Base-by-base conservation (phyloP, 2,329 filamentous ascomycete species). In the Phialocephala sp. region DNA sequence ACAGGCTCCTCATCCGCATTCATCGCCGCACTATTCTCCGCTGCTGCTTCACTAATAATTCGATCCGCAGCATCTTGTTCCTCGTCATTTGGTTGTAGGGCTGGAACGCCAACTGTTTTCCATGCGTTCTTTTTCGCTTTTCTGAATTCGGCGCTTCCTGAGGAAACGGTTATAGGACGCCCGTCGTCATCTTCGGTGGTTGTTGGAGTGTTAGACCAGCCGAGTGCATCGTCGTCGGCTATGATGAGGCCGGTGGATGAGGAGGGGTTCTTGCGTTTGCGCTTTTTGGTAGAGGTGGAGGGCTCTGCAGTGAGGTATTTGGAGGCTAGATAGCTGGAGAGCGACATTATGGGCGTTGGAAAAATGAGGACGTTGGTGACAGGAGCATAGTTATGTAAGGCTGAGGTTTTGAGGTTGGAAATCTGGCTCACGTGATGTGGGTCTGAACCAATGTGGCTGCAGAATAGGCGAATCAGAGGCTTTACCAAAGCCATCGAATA, bases 271-370 rank as follows among this genome's bases (percentile, higher is more conserved):
- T 89, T 89, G 73, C 85, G 84, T 79, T 90, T 90, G 67, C 86
- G 83, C 76, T 89, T 90, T 75, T 89, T 89, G 58, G 86, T 87
- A 6, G 82, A 78, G 67, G 85, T 81, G 27, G 76, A 73, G 11
- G 76, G 78, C 71, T 90, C 87, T 47, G 89, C 88, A 1, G 85
- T 91, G 59, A 99, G 89, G 77, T 99, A 99, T 78, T 93, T 95
- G 69, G 92, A 90, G 43, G 94, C 94, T 41, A 99, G 87, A 76
- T 98, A 99, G 75, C 89, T 88, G 65, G 93, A 89, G 70, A 97
- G 85, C 85, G 80, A 83, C 85, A 89, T 89, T 69, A 68, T 76
- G 66, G 32, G 52, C 35, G 20, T 9, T 37, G 41, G 41, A 50
- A 35, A 35, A 43, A 45, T 47, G 55, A 14, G 14, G 18, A 22